A percentile compares a stretch with the other conserved stretches of the same genome.
phyloP scores from a whole-genome alignment of 106 monocot species.

The Allium sativum region DNA sequence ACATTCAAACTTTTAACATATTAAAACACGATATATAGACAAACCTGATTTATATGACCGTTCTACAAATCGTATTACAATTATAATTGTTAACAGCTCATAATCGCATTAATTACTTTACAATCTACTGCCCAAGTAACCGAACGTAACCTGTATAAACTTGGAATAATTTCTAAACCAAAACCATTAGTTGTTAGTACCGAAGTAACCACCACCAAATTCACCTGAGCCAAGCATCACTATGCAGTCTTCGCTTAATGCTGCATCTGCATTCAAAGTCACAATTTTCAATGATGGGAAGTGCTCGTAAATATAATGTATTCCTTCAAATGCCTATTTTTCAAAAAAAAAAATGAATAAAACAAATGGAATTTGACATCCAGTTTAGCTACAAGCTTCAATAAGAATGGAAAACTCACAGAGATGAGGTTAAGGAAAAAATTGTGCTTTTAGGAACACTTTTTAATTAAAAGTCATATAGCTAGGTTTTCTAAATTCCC shows the following conservation, averaged over 20 bases:
- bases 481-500: conserved; percentile 90
- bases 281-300: conserved; percentile 83
- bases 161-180: no score
- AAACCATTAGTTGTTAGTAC: conserved; percentile 42
- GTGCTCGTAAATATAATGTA: conserved; percentile 68
- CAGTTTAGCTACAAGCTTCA: not conserved
- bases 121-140: no score
- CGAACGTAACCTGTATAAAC: no score
- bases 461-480: conserved; percentile 75
- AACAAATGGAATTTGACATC: no score
- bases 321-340: conserved; percentile 88
- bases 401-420: conserved; percentile 24
- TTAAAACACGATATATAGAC: no score
- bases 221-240: conserved; percentile 90
- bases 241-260: conserved; percentile 65
- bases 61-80: no score
- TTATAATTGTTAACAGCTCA: no score
- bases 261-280: conserved; percentile 75
- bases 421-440: conserved; percentile 93
- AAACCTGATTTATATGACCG: no score
- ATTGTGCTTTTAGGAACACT: conserved; percentile 80
- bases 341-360: no score
- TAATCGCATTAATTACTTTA: no score
- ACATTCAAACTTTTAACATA: no score
- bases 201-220: conserved; percentile 87